Percentiles rank a stretch among this genome's conserved stretches.
These are phyloP conservation scores for Botryotinia convoluta DNA, from an alignment of 2,329 filamentous ascomycete species.

Conservation along the genomic window DNA sequence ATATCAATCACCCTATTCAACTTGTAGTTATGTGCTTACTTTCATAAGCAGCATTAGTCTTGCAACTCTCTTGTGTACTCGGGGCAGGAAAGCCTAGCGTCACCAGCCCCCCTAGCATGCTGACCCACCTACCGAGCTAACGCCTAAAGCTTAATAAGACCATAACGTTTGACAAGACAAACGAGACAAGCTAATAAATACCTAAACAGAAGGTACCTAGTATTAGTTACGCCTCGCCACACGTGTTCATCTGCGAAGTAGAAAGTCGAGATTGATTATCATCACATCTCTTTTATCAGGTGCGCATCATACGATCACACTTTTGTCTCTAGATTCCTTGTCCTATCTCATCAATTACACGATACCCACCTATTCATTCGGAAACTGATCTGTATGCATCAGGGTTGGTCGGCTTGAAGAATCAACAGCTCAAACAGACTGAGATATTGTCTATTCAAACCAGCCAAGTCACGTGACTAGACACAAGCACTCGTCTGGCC, in stretches of 20 bases:
- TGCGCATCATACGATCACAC: neutral
- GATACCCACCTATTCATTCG: neutral
- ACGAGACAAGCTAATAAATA: neutral
- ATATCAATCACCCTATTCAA: neutral
- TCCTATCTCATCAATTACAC: neutral
- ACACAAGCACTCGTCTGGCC: neutral
- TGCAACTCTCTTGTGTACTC: neutral
- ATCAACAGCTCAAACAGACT: neutral
- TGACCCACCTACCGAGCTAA: neutral
- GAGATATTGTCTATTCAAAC: neutral
- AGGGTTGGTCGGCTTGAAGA: neutral
- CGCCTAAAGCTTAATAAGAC: neutral
- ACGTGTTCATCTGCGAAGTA: too few relatives aligned
- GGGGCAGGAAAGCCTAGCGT: neutral
- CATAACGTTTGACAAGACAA: neutral
- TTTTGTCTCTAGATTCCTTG: neutral
- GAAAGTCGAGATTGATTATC: too few relatives aligned
- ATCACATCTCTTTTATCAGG: neutral
- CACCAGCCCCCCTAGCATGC: neutral
- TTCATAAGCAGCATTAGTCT: neutral
- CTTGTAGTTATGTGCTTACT: neutral
- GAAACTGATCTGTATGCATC: neutral
- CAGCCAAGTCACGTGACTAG: neutral
- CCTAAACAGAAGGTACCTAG: too few relatives aligned
- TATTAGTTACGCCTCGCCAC: too few relatives aligned